phyloP scores from a whole-genome alignment of 495 filamentous ascomycete genomes.

The Talaromyces stipitatus region DNA sequence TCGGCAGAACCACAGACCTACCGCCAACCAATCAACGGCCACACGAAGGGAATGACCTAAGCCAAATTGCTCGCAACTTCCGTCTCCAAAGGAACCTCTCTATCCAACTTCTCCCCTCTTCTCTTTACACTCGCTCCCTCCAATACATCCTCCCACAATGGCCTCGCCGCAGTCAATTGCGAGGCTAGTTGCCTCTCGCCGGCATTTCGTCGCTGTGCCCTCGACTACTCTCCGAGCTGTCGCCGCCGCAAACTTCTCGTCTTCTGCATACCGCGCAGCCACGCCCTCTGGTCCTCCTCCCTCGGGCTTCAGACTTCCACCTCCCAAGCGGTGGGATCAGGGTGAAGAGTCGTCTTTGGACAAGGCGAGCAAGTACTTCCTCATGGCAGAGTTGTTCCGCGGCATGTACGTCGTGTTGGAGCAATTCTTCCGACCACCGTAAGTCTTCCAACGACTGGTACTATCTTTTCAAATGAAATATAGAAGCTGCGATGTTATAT shows the following conservation, averaged over 20 bases:
- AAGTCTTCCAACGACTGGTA: conserved; percentile 33
- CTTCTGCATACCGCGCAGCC: conserved; percentile 52
- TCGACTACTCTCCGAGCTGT: conserved; percentile 30
- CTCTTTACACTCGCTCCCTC: conserved; percentile 14
- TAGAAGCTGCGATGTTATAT: neutral
- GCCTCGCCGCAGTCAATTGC: conserved; percentile 44
- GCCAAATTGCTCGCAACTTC: conserved; percentile 11
- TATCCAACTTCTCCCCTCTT: conserved; percentile 11
- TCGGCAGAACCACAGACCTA: conserved; percentile 8
- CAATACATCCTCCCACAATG: conserved; percentile 31
- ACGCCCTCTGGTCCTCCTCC: conserved; percentile 72
- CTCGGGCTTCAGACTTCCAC: conserved; percentile 65
- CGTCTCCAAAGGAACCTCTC: conserved; percentile 1
- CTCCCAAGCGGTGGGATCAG: conserved; percentile 62
- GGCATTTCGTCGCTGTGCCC: conserved; percentile 17
- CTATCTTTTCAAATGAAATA: neutral
- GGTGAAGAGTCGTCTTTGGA: conserved; percentile 63
- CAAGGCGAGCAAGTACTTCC: conserved; percentile 84
- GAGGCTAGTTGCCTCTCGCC: conserved; percentile 46
- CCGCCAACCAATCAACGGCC: conserved; percentile 36
- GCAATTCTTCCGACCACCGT: conserved; percentile 97
- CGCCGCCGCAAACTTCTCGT: conserved; percentile 54
- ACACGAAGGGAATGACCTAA: conserved; percentile 43
- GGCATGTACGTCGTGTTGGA: conserved; percentile 98
- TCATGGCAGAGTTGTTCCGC: conserved; percentile 88